phyloP scores from a whole-genome alignment of 2,329 filamentous ascomycete species.

The Talaromyces atroroseus region DNA sequence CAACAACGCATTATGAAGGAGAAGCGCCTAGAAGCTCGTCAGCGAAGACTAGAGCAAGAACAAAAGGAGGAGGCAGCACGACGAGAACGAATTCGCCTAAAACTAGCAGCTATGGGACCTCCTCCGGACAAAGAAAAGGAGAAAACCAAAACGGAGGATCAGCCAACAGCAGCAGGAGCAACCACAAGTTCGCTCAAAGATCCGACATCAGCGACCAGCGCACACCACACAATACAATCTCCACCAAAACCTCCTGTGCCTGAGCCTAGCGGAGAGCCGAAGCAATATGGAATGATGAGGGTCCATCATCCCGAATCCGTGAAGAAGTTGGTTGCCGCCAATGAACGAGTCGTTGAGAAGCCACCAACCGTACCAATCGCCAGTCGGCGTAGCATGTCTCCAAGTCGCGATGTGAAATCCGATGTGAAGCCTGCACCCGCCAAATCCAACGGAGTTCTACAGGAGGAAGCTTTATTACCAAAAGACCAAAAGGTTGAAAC shows the following conservation, averaged over 20 bases:
- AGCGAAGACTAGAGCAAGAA: constrained; percentile 50
- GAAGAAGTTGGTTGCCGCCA: constrained; percentile 37
- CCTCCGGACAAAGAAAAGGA: constrained; percentile 27
- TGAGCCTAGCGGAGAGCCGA: constrained; percentile 52
- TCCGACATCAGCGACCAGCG: not conserved
- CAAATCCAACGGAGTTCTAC: constrained; percentile 25
- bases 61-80: constrained; percentile 53
- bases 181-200: constrained; percentile 14
- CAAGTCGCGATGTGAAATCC: constrained; percentile 22
- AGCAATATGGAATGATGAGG: constrained; percentile 60
- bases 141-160: constrained; percentile 23
- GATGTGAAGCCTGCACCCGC: constrained; percentile 22
- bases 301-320: constrained; percentile 53
- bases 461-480: constrained; percentile 18
- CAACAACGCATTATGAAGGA: constrained; percentile 59
- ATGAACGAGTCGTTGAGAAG: constrained; percentile 33
- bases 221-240: constrained; percentile 39
- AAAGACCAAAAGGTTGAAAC: constrained; percentile 21
- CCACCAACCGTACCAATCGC: constrained; percentile 18
- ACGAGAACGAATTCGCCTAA: constrained; percentile 53
- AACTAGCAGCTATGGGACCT: constrained; percentile 50
- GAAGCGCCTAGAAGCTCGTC: constrained; percentile 52
- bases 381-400: constrained; percentile 27
- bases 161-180: constrained; percentile 17
- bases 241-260: constrained; percentile 56